phyloP scores from a whole-genome alignment of 306 rosid genomes.

The Sicyos edulis region DNA sequence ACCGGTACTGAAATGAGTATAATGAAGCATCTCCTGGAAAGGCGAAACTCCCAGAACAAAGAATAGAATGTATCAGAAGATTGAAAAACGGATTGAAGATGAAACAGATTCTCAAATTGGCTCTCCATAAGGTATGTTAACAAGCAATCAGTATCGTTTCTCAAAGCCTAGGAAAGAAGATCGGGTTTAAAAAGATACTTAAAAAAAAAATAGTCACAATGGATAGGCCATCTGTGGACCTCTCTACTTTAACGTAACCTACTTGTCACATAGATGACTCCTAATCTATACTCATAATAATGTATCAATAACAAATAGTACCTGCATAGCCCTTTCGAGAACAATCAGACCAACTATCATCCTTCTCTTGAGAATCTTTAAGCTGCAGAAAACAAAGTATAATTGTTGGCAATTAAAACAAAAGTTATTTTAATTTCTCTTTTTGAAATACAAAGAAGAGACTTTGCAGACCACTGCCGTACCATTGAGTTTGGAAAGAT shows the following conservation, averaged over 20 bases:
- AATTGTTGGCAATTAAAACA: neutral
- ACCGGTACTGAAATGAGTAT: too few species aligned
- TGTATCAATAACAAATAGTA: conserved; percentile 33
- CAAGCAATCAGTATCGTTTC: neutral
- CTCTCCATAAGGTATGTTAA: neutral
- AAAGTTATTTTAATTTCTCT: neutral
- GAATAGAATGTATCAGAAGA: neutral
- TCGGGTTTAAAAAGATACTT: too few species aligned
- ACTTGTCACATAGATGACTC: too few species aligned
- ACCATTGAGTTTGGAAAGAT: conserved; percentile 77
- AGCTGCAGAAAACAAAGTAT: conserved; percentile 30
- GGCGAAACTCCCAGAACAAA: neutral
- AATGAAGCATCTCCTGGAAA: too few species aligned
- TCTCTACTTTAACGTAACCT: too few species aligned
- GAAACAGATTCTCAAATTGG: neutral
- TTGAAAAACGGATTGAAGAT: neutral
- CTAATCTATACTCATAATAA: neutral
- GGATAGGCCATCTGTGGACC: too few species aligned
- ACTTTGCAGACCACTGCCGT: conserved; percentile 6
- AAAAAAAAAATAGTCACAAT: too few species aligned
- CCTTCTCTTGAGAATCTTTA: conserved; percentile 45
- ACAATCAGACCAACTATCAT: conserved; percentile 61
- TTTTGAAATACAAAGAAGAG: too few species aligned
- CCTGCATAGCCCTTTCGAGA: conserved; percentile 88
- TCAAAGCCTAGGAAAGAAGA: neutral